Base-by-base conservation (phyloP, 495 filamentous ascomycete species). In the Xylaria intraflava region DNA sequence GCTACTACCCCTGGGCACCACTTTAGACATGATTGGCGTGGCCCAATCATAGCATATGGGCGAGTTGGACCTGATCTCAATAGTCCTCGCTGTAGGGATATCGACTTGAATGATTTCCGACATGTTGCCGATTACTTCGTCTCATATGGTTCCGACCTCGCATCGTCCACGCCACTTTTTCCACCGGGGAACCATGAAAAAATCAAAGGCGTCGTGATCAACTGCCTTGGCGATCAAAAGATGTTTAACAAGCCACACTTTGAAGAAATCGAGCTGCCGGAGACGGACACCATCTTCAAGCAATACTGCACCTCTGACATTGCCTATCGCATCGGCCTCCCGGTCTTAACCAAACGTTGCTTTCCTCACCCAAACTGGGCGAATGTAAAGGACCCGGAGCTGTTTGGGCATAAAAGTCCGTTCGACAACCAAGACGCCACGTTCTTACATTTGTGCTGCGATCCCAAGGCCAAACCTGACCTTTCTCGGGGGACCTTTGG, bases 51-150 rank as follows among this genome's bases (percentile, higher is more conserved):
- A 14, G 47, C 23, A 5, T 50, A 50, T 20, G 47, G 35, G 2
- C 23, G 6, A 6, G 16, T 17, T 14, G 20, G 22, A 14, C 19
- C 6, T 6, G 5, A 38, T 12, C 39, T 53, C 11, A 48, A 59
- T 41, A 49, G 29, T 16, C 8, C 11, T 1, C 5, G 4, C 38
- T 62, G 56, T 43, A 47, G 11, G 26, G 60, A 72, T 46, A 51
- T 72, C 14, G 59, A 62, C 23, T 60, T 62, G 57, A 53, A 56
- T n/a, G 69, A 70, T 45, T 69, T 65, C 30, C 61, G 64, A 11
- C 58, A 69, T 45, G 43, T 65, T 5, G 33, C 61, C 8, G 66
- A 72, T 39, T 60, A 53, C 23, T 59, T 72, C 19, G 33, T 62
- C 9, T 51, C 63, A 10, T 61, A 59, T 35, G 40, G 41, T 35